Conservation (phyloP, 148 eudicot species). For the Silene latifolia region DNA sequence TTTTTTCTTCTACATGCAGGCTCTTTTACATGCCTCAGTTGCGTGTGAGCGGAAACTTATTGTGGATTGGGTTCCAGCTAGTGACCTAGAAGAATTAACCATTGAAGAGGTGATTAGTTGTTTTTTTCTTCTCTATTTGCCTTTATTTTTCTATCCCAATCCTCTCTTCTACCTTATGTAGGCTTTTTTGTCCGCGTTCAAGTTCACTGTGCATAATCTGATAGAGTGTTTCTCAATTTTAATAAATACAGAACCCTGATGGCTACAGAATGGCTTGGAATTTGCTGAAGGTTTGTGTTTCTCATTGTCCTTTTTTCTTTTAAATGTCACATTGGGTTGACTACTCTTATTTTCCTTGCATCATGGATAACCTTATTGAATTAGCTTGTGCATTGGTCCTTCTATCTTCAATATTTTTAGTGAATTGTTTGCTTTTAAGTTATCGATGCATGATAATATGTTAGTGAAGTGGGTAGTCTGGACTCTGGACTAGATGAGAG, state of each 20-base stretch:
- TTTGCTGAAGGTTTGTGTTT: conserved; percentile 59
- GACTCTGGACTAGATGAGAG: no score
- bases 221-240: neutral
- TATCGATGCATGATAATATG: neutral
- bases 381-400: neutral
- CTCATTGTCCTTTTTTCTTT: neutral
- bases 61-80: conserved; percentile 80
- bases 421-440: neutral
- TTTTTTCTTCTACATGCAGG: conserved; percentile 40
- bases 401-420: neutral
- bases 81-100: conserved; percentile 89
- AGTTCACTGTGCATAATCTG: neutral
- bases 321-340: neutral
- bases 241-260: conserved; percentile 68
- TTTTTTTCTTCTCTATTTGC: neutral
- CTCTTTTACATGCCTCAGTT: conserved; percentile 94
- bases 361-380: neutral
- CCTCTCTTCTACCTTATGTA: neutral
- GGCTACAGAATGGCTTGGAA: conserved; percentile 71
- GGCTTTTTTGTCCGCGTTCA: neutral
- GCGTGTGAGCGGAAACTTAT: conserved; percentile 59
- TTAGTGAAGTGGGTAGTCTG: no score
- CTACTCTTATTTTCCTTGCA: neutral
- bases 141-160: neutral
- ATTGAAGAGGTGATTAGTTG: conserved; percentile 50